These are phyloP conservation scores for Iris pallida DNA, from an alignment of 116 monocot species.

Conservation along the genomic window DNA sequence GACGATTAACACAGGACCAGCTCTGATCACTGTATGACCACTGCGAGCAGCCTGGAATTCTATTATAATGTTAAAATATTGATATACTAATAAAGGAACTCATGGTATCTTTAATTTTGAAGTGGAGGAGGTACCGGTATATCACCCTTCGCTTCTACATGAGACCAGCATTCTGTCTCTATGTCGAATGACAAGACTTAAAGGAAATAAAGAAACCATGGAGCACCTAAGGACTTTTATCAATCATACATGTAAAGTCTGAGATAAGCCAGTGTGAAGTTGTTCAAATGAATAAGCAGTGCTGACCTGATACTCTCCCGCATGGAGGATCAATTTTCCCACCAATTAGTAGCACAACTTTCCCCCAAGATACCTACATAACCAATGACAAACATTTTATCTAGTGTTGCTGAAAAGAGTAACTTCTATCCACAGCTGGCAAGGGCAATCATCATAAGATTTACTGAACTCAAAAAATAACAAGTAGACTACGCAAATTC, in stretches of 20 bases:
- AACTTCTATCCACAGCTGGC: too few species aligned
- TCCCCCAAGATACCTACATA: slow-evolving; percentile 90
- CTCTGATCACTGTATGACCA: too few species aligned
- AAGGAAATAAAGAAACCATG: slow-evolving; percentile 16
- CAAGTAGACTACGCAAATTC: too few species aligned
- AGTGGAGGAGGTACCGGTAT: slow-evolving; percentile 58
- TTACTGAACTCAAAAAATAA: too few species aligned
- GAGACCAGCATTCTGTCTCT: slow-evolving; percentile 89
- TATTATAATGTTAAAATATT: slow-evolving; percentile 6
- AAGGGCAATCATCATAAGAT: too few species aligned
- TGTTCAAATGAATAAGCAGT: neutral
- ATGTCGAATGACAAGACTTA: slow-evolving; percentile 88
- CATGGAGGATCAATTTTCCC: slow-evolving; percentile 76
- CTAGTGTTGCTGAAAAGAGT: too few species aligned
- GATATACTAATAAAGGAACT: neutral
- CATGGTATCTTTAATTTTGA: neutral
- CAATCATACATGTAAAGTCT: slow-evolving; percentile 5
- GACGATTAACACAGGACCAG: too few species aligned
- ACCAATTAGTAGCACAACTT: slow-evolving; percentile 79
- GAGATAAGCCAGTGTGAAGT: neutral
- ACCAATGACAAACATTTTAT: too few species aligned
- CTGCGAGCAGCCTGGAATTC: slow-evolving; percentile 67
- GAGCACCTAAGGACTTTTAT: neutral
- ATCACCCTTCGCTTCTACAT: slow-evolving; percentile 88
- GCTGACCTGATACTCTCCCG: slow-evolving; percentile 74